A percentile compares a stretch with the other conserved stretches of the same genome.
Conservation (phyloP, 148 eudicot genomes). For the Pouteria glomerata region DNA sequence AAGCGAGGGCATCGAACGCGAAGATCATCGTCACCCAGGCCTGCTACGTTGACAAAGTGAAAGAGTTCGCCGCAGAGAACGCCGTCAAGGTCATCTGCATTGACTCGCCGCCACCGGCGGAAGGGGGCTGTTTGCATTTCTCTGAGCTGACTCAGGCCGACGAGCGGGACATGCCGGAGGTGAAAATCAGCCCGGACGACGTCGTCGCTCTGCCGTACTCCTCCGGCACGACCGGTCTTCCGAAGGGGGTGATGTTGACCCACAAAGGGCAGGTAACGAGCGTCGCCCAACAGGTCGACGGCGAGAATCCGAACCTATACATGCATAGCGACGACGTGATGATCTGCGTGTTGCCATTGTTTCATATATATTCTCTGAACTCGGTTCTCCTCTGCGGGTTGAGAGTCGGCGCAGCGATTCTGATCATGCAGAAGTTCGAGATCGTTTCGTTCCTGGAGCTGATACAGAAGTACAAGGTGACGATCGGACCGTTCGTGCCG, state of each 20-base stretch:
- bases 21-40: constrained; percentile 37
- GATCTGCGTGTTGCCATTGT: constrained; percentile 69
- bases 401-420: constrained; percentile 57
- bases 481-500: constrained; percentile 83
- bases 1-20: constrained; percentile 34
- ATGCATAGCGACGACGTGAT: constrained; percentile 57
- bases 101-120: constrained; percentile 32
- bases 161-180: constrained; percentile 32
- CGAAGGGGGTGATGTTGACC: constrained; percentile 80
- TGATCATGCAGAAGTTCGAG: constrained; percentile 72
- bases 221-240: constrained; percentile 86
- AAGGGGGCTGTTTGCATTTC: constrained; percentile 45
- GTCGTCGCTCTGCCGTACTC: constrained; percentile 82
- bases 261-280: constrained; percentile 75
- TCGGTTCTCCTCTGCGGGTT: constrained; percentile 62
- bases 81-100: constrained; percentile 28
- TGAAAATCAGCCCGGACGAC: constrained; percentile 43
- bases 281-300: constrained; percentile 86
- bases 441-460: constrained; percentile 41
- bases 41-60: constrained; percentile 28
- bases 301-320: constrained; percentile 73
- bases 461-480: constrained; percentile 53
- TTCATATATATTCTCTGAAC: constrained; percentile 73
- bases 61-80: constrained; percentile 21
- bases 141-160: constrained; percentile 30